phyloP scores from a whole-genome alignment of 306 rosid species.

The Citrullus amarus region DNA sequence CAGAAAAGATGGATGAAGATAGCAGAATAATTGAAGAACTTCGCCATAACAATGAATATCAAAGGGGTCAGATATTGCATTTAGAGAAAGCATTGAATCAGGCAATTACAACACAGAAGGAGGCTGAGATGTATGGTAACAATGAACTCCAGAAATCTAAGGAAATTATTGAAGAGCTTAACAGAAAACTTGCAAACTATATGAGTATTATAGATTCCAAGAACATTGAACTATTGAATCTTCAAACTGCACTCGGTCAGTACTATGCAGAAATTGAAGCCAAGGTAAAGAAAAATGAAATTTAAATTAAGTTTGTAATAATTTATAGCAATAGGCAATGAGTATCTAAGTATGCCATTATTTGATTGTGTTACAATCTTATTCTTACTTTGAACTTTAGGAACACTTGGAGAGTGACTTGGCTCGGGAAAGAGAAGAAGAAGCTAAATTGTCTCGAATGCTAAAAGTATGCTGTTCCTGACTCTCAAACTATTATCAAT shows the following conservation, averaged over 20 bases:
- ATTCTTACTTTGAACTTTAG: conserved; percentile 15
- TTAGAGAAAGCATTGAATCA: conserved; percentile 73
- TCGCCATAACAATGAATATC: conserved; percentile 46
- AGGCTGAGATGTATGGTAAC: conserved; percentile 36
- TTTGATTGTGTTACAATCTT: not conserved
- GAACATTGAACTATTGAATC: conserved; percentile 71
- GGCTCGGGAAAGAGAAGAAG: conserved; percentile 64
- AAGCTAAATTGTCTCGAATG: conserved; percentile 48
- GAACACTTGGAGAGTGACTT: conserved; percentile 78
- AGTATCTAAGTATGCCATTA: not conserved
- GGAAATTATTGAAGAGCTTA: conserved; percentile 63
- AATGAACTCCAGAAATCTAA: conserved; percentile 51
- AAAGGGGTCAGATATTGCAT: conserved; percentile 43
- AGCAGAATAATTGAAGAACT: conserved; percentile 77
- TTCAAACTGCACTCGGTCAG: conserved; percentile 97
- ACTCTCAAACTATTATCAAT: not conserved
- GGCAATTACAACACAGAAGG: conserved; percentile 59
- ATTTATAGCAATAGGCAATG: not conserved
- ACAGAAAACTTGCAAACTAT: conserved; percentile 58
- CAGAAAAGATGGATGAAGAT: conserved; percentile 97
- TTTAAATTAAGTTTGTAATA: conserved; percentile 1
- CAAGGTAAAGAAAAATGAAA: conserved; percentile 43
- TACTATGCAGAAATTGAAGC: conserved; percentile 98
- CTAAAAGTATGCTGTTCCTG: conserved; percentile 37
- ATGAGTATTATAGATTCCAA: conserved; percentile 65